Base-by-base conservation (phyloP, 1,139 yeast genomes). In the Pichia sp. region DNA sequence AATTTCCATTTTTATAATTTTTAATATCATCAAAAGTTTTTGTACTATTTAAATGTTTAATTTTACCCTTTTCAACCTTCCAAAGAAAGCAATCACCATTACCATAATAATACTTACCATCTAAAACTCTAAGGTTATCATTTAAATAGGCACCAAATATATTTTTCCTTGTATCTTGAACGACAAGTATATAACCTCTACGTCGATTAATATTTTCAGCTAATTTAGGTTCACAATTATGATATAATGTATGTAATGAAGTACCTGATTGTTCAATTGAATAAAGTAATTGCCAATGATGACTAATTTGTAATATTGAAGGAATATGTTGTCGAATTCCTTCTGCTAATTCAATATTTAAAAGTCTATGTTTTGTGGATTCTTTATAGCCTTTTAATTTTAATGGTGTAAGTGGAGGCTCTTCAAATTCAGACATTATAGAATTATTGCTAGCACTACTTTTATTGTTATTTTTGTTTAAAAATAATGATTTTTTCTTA, bases 51-150 rank as follows among this genome's bases (percentile, higher is more conserved):
- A 58, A 44, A 33, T 57, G 42, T 44, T 54, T 57, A 11, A 65
- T 53, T n/a, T 46, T 65, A 8, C 66, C 71, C 38, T 58, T 63
- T 52, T 79, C 84, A 36, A 75, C 63, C 59, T 85, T 86, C 97
- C 97, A 92, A 35, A 92, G 72, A 59, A 90, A 89, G 61, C 97
- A 88, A 65, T 92, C 97, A 1, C 97, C 97, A 65, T 89, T 90
- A 2, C 98, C 98, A 58, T 83, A 86, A 66, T 83, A 92, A 50
- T 89, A 73, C 60, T 78, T 77, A 45, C 80, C 81, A 44, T 83
- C 89, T 57, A 82, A 74, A 4, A 89, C 83, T 53, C 76, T 80
- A 50, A 86, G 75, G 50, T 78, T 73, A 56, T 88, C 96, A 65
- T 88, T 92, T 47, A 82, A 60, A 63, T 81, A 94, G 10, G 90